Conservation (phyloP, 495 filamentous ascomycete genomes). For the Penicillium goetzii region DNA sequence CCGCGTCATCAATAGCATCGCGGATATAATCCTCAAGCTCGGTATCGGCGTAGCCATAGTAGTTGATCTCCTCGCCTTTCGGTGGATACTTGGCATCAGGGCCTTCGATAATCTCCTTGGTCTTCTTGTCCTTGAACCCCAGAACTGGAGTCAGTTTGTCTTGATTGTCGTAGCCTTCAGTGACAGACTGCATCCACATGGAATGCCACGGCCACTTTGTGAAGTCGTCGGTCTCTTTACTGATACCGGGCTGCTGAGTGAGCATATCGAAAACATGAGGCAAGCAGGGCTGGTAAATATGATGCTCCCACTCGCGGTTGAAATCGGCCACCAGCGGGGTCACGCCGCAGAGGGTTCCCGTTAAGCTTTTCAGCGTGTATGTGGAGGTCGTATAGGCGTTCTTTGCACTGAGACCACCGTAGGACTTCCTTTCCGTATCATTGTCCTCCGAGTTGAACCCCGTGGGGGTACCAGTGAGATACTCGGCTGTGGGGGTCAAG, state of each 20-base stretch:
- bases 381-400: slow-evolving; percentile 50
- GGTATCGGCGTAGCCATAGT: slow-evolving; percentile 54
- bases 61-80: slow-evolving; percentile 48
- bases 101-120: slow-evolving; percentile 46
- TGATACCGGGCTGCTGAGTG: slow-evolving; percentile 36
- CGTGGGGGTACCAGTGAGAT: slow-evolving; percentile 44
- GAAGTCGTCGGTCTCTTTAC: slow-evolving; percentile 33
- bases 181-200: slow-evolving; percentile 54
- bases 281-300: slow-evolving; percentile 56
- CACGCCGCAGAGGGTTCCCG: slow-evolving; percentile 52
- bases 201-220: slow-evolving; percentile 48
- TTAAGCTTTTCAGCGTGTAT: slow-evolving; percentile 53
- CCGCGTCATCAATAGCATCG: slow-evolving; percentile 50
- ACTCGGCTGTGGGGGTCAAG: slow-evolving; percentile 47
- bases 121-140: slow-evolving; percentile 46
- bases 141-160: slow-evolving; percentile 43
- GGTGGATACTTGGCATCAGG: slow-evolving; percentile 42
- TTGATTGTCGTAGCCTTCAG: slow-evolving; percentile 52
- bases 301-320: slow-evolving; percentile 49
- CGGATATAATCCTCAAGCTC: slow-evolving; percentile 51
- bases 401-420: slow-evolving; percentile 50
- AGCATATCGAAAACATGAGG: slow-evolving; percentile 48
- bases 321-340: slow-evolving; percentile 54
- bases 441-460: slow-evolving; percentile 40
- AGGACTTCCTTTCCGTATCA: slow-evolving; percentile 28